These are phyloP conservation scores for Diaporthe citrichinensis DNA, from an alignment of 2,329 filamentous ascomycete genomes.

Conservation along the genomic window DNA sequence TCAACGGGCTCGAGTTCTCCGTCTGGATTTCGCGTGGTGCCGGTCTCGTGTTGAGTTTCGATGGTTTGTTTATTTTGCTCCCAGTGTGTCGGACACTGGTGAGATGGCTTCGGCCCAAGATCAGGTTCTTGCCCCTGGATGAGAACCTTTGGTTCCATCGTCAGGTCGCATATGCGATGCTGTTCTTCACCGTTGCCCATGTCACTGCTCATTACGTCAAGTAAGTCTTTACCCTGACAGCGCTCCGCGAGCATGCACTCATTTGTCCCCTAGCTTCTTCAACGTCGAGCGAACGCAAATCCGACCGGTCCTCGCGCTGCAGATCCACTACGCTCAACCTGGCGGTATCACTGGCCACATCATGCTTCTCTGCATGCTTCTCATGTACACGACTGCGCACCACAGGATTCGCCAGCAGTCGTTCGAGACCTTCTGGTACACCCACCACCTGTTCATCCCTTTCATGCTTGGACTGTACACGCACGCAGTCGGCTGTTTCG, in stretches of 20 bases:
- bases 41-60: slow-evolving; percentile 85
- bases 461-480: slow-evolving; percentile 96
- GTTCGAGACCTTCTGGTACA: slow-evolving; percentile 99
- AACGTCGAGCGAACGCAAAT: slow-evolving; percentile 91
- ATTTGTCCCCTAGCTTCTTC: slow-evolving; percentile 77
- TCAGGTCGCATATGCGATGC: slow-evolving; percentile 90
- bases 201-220: slow-evolving; percentile 92
- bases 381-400: slow-evolving; percentile 98
- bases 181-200: slow-evolving; percentile 86
- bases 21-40: slow-evolving; percentile 98
- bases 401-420: slow-evolving; percentile 95
- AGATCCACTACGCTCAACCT: slow-evolving; percentile 92
- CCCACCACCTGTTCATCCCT: slow-evolving; percentile 97
- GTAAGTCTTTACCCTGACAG: slow-evolving; percentile 61
- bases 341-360: slow-evolving; percentile 96
- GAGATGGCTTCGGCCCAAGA: slow-evolving; percentile 86
- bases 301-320: slow-evolving; percentile 82
- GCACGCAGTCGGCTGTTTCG: slow-evolving; percentile 96
- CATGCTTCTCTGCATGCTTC: slow-evolving; percentile 98
- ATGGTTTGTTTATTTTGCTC: slow-evolving; percentile 88
- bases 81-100: slow-evolving; percentile 96
- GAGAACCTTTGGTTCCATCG: slow-evolving; percentile 98
- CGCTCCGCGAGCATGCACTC: not conserved
- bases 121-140: slow-evolving; percentile 91
- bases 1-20: slow-evolving; percentile 88